Base-by-base conservation (phyloP, 495 filamentous ascomycete genomes). In the Apodospora peruviana region DNA sequence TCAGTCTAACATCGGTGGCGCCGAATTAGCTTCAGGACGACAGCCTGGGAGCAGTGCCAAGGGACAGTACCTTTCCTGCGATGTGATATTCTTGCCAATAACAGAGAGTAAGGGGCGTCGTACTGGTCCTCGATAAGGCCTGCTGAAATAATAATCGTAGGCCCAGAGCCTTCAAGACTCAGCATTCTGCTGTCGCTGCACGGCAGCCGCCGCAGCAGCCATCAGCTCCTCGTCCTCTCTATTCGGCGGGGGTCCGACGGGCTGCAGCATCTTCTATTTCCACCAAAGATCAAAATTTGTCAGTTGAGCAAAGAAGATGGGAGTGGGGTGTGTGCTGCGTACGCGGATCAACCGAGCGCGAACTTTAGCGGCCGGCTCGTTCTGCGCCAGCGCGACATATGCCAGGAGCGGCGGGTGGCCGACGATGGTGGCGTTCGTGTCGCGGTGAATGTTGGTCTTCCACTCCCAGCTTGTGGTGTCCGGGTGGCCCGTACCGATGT, bases 391-490 rank as follows among this genome's bases (percentile, higher is more conserved):
- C 38, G 83, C 75, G 78, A 95, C 88, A 59, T 95, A 96, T n/a
- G 83, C 80, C 14, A 96, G 76, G 47, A 96, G 69, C 2, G 90
- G 84, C 17, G 91, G 87, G 62, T 99, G 93, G 17, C 93, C 93
- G 56, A 96, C 78, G 59, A 93, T 89, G 49, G 78, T 86, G 9
- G 90, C 80, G 61, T 83, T 88, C 29, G 80, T 86, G 67, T 95
- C 90, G 57, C 88, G 86, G 53, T 91, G 77, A 61, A 93, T 85
- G 67, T 99, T 99, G 24, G 84, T 86, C 42, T 83, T 80, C 90
- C 91, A 99, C 73, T 99, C 93, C 81, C 78, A 90, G 61, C 87
- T 90, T 14, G 93, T 96, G 8, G 94, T 97, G 72, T 99, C 93
- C 43, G 93, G 89, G 69, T 96, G 91, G n/a, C 94, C 94, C 10